phyloP scores from a whole-genome alignment of 1,284 basidiomycete species.

The Ustilago curta region DNA sequence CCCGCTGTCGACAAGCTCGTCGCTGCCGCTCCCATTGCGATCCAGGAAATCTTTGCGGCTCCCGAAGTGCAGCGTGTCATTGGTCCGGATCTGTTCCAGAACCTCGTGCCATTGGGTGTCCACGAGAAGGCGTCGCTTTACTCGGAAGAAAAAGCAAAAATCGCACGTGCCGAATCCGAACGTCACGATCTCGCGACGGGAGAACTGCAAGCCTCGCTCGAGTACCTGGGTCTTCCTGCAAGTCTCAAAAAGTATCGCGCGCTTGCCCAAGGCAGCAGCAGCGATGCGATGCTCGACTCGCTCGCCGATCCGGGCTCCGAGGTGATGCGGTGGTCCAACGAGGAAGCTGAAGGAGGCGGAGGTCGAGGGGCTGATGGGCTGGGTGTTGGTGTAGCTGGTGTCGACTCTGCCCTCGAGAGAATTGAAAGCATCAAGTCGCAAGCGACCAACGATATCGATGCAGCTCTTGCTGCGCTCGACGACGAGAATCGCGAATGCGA shows the following conservation, averaged over 20 bases:
- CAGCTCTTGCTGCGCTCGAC: constrained; percentile 53
- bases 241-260: constrained; percentile 81
- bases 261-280: constrained; percentile 76
- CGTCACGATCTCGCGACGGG: constrained; percentile 84
- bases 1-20: constrained; percentile 82
- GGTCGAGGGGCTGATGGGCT: constrained; percentile 76
- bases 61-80: constrained; percentile 95
- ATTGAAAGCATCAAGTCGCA: constrained; percentile 51
- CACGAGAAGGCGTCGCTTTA: constrained; percentile 96
- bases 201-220: constrained; percentile 82
- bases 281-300: constrained; percentile 69
- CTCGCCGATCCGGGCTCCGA: constrained; percentile 77
- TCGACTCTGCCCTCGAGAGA: constrained; percentile 47
- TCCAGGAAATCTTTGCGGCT: constrained; percentile 91
- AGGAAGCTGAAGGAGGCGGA: constrained; percentile 77
- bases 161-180: constrained; percentile 90
- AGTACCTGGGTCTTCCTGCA: constrained; percentile 83
- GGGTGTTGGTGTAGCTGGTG: constrained; percentile 49
- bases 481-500: constrained; percentile 71
- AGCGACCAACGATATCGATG: constrained; percentile 46
- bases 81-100: constrained; percentile 88
- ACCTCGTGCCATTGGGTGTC: constrained; percentile 90
- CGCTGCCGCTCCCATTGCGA: constrained; percentile 84
- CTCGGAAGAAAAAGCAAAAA: constrained; percentile 97
- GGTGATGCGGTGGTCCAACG: constrained; percentile 79